Evolutionary conservation across 768 basidiomycete genomes (phyloP), one percentile per base, ranked within the genome.

Genomic region (Dictyophora rubrovolvata): DNA sequence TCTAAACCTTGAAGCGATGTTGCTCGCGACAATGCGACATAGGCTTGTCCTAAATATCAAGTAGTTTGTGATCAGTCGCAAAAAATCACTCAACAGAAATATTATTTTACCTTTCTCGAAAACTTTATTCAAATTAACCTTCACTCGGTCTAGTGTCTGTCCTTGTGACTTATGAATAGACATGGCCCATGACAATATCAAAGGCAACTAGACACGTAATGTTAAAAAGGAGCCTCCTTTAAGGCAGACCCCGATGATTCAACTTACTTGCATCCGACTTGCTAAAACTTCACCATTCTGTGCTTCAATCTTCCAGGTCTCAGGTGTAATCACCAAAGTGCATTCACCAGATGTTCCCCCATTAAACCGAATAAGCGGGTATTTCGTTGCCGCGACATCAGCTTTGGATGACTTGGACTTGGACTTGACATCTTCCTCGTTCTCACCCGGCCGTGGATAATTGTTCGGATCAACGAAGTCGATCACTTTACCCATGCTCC

Each of bases 141-240:
- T 95, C 65, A 98, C 94, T 50, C 92, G 83, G 22, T 93, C 88
- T 10, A 99, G 76, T 0, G 96, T 98, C 70, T 98, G 96, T 10
- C 96, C 96, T 70, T 99, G 96, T 11, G 89, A 89, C 69, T 99
- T 99, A 71, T 99, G 96, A 62, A 98, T 98, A 51, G 87, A 90
- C 91, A 97, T 95, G 0, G 95, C 94, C 95, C 94, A 98, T 0
- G 94, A 80, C 42, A 95, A 77, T 60, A 96, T 93, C 22, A 97
- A 69, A 0, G 91, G 92, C 1, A 95, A 69, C 90, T 94, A 63
- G 10, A 9, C 54, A 23, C 12, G n/a, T 12, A 12, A 42, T 14
- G n/a, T 12, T 14, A 11, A 35, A 17, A n/a, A 33, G 49, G 48
- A n/a, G 42, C 20, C 60, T 47, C 17, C 49, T 18, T 33, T 2